Evolutionary conservation across 208 protist species (phyloP), one percentile per base, ranked within the genome.

Genomic region (Wallacemonas rigidus): DNA sequence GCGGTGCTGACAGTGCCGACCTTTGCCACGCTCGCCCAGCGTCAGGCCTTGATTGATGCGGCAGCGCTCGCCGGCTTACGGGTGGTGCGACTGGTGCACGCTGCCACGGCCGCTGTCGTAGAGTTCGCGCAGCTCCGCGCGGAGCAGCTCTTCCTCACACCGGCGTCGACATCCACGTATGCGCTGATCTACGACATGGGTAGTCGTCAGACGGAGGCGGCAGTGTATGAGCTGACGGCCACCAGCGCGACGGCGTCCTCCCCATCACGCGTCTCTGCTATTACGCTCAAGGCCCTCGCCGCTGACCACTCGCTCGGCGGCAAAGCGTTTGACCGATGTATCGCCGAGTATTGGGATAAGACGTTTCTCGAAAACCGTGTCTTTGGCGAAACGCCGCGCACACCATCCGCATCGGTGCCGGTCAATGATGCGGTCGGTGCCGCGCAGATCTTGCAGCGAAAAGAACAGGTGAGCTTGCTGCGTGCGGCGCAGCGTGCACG

Each of bases 151-250:
- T 82, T 92, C 50, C n/a, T 44, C 2, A 41, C 51, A 50, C 40
- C 67, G 41, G 53, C 50, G 70, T 5, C 47, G 45, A 47, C 55
- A 51, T 15, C 55, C 6, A 45, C 47, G 54, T 87, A 91, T 64
- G 67, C 95, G 6, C 85, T 97, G 77, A 63, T 97, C 12, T 97
- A 91, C 76, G 88, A 95, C 79, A 96, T 97, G 89, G 93, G 93
- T 38, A 85, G 82, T 60, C 64, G 76, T 11, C 72, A 82, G 47
- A 86, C 88, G n/a, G 93, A 95, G 77, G 89, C 82, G 8, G 88
- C 88, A 9, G 72, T 96, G 17, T 97, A 81, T 73, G 14, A 78
- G 17, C 87, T 93, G 75, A 15, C 61, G 15, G 9, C 75, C 44
- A 6, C 9, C 26, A 41, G 26, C 6, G 53, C 56, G 8, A 62